These are phyloP conservation scores for Neoascochyta sp. DNA, from an alignment of 2,329 filamentous ascomycete species.

Conservation along the genomic window DNA sequence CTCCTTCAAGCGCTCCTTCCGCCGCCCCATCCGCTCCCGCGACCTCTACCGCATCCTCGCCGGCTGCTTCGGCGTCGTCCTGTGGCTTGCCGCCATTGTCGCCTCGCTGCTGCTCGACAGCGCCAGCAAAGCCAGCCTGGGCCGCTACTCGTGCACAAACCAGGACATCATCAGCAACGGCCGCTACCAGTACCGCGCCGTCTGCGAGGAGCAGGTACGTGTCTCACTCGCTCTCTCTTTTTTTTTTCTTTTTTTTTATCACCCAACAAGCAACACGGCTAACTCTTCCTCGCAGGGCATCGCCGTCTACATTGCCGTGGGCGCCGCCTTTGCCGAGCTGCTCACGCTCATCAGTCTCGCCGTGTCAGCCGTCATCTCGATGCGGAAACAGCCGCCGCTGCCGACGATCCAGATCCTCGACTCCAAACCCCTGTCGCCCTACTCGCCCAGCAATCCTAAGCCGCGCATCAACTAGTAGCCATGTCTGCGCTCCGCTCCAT, in stretches of 20 bases:
- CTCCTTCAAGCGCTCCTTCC: slow-evolving; percentile 33
- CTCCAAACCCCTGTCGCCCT: too few species aligned
- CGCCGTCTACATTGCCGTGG: slow-evolving; percentile 37
- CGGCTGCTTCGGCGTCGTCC: slow-evolving; percentile 32
- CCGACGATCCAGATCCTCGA: slow-evolving; percentile 24
- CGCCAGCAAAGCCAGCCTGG: slow-evolving; percentile 37
- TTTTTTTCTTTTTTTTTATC: not conserved
- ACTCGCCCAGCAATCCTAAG: too few species aligned
- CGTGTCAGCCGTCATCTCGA: slow-evolving; percentile 26
- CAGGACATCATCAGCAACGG: slow-evolving; percentile 35
- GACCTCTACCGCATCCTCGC: slow-evolving; percentile 35
- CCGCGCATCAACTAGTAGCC: too few species aligned
- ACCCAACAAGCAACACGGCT: slow-evolving; percentile 7
- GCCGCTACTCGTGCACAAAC: slow-evolving; percentile 36
- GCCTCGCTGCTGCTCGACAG: slow-evolving; percentile 35
- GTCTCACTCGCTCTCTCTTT: not conserved
- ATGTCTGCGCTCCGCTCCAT: too few species aligned
- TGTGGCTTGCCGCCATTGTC: slow-evolving; percentile 32
- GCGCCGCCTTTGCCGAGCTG: slow-evolving; percentile 30
- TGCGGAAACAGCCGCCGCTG: slow-evolving; percentile 19
- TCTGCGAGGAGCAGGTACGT: slow-evolving; percentile 38
- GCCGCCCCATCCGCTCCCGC: slow-evolving; percentile 32
- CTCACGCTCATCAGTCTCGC: slow-evolving; percentile 33
- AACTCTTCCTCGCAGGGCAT: slow-evolving; percentile 23
- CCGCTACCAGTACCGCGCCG: slow-evolving; percentile 36